Percentiles rank a stretch among this genome's conserved stretches.
phyloP scores from a whole-genome alignment of 495 filamentous ascomycete species.

The Aspergillus avenaceus region DNA sequence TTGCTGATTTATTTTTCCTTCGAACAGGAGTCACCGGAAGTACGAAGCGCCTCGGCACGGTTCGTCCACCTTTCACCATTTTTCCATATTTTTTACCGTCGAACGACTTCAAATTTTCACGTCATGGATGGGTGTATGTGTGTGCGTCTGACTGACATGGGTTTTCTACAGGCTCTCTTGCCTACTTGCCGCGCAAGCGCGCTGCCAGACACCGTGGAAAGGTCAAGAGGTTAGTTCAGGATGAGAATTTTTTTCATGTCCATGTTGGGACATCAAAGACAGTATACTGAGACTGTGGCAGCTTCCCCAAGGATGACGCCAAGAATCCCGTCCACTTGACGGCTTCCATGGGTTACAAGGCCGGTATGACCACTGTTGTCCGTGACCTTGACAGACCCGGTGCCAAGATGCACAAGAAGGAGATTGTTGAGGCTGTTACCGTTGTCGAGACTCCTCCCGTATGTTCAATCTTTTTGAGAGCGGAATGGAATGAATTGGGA shows the following conservation, averaged over 20 bases:
- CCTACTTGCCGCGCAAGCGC: constrained; percentile 95
- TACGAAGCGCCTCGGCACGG: constrained; percentile 96
- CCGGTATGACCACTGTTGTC: constrained; percentile 99
- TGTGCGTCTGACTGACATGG: constrained; percentile 35
- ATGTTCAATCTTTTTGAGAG: constrained; percentile 39
- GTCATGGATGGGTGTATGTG: constrained; percentile 16
- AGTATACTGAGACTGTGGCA: constrained; percentile 43
- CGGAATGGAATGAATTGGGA: not conserved
- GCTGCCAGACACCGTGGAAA: constrained; percentile 94
- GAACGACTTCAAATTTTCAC: constrained; percentile 24
- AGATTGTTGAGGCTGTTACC: constrained; percentile 98
- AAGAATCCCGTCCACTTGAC: constrained; percentile 99
- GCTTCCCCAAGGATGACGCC: constrained; percentile 99
- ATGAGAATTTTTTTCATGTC: constrained; percentile 3
- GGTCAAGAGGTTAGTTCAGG: constrained; percentile 79
- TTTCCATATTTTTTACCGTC: constrained; percentile 22
- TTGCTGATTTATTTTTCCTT: constrained; percentile 30
- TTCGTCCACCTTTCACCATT: constrained; percentile 37
- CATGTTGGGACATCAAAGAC: constrained; percentile 14
- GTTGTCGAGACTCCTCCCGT: constrained; percentile 99
- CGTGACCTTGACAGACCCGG: constrained; percentile 99
- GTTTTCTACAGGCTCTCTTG: constrained; percentile 63
- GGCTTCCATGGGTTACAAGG: constrained; percentile 99
- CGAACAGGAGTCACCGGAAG: constrained; percentile 64
- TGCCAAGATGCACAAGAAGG: constrained; percentile 99